Percentiles rank a stretch among this genome's conserved stretches.
Conservation (phyloP, 108 stramenopile species). For the Nitzschia palea region DNA sequence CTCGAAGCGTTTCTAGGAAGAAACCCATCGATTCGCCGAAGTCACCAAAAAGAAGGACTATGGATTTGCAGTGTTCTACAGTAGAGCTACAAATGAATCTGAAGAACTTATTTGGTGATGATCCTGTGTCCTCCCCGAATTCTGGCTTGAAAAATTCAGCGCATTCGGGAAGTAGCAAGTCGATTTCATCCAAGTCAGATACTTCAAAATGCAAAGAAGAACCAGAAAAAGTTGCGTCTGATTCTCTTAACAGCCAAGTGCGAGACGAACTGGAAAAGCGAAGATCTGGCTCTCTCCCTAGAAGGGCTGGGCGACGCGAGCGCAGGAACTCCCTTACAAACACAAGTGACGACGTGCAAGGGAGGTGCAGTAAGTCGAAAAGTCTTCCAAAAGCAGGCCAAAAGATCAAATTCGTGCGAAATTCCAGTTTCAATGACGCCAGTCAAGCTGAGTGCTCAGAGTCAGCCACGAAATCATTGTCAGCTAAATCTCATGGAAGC, state of each 20-base stretch:
- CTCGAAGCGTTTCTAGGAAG: neutral
- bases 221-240: too few species aligned
- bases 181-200: neutral
- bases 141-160: neutral
- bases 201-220: too few species aligned
- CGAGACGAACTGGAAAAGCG: too few species aligned
- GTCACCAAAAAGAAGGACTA: neutral
- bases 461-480: neutral
- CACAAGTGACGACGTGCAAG: too few species aligned
- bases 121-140: neutral
- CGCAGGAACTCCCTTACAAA: too few species aligned
- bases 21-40: neutral
- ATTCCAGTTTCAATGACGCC: neutral
- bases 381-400: neutral
- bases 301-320: too few species aligned
- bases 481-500: neutral
- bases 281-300: too few species aligned
- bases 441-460: neutral
- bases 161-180: constrained; percentile 1
- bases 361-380: too few species aligned
- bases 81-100: neutral
- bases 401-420: neutral
- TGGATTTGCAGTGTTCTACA: neutral
- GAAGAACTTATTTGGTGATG: neutral
- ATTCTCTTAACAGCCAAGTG: too few species aligned